Conservation (phyloP, 2,329 filamentous ascomycete species). For the Apiospora rasikravindrae region DNA sequence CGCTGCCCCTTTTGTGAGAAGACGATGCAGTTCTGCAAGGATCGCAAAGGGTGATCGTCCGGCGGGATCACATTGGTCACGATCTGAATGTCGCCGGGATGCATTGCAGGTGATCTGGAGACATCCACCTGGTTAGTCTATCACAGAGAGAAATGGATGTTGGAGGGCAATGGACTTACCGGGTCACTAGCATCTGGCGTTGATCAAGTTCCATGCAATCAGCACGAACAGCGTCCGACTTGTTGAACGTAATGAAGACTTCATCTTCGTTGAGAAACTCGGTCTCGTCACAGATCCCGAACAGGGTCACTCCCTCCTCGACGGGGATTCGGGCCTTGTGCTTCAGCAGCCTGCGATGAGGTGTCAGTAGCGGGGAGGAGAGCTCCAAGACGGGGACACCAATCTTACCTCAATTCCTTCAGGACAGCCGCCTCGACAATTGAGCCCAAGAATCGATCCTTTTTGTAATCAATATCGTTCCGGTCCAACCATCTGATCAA, state of each 20-base stretch:
- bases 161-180: slow-evolving; percentile 9
- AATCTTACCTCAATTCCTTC: slow-evolving; percentile 55
- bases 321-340: slow-evolving; percentile 79
- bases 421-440: slow-evolving; percentile 74
- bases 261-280: slow-evolving; percentile 68
- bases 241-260: slow-evolving; percentile 68
- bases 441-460: slow-evolving; percentile 72
- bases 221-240: slow-evolving; percentile 30
- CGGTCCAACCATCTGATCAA: slow-evolving; percentile 65
- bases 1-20: slow-evolving; percentile 75
- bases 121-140: neutral
- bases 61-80: slow-evolving; percentile 68
- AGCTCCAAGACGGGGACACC: neutral
- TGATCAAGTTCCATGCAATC: slow-evolving; percentile 40
- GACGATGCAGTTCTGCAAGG: slow-evolving; percentile 74
- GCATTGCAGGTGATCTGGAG: slow-evolving; percentile 74
- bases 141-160: neutral
- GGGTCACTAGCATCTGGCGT: slow-evolving; percentile 66
- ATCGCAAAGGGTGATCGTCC: slow-evolving; percentile 60
- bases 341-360: slow-evolving; percentile 66
- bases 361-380: neutral
- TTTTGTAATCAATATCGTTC: slow-evolving; percentile 67
- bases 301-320: slow-evolving; percentile 72
- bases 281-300: slow-evolving; percentile 85
- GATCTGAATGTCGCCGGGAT: slow-evolving; percentile 80